Evolutionary conservation across 2,329 filamentous ascomycete genomes (phyloP).

Genomic region (Neopestalotiopsis rosae): DNA sequence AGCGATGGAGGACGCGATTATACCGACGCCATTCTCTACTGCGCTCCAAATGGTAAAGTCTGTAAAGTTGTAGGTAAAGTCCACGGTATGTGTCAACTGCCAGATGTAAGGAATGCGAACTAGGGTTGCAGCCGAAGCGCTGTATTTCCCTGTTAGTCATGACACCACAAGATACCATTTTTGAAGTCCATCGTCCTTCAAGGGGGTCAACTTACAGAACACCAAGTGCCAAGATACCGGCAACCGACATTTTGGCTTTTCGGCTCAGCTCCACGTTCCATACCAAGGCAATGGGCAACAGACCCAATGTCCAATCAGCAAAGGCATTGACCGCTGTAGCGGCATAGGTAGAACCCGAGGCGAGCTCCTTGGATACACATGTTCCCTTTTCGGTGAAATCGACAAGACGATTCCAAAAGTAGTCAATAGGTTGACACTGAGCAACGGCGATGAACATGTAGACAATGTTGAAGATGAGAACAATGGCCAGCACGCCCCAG

Average conservation of each 20-base stretch:
- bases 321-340: slow-evolving; percentile 39
- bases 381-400: slow-evolving; percentile 31
- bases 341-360: slow-evolving; percentile 40
- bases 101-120: slow-evolving; percentile 49
- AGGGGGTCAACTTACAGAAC: slow-evolving; percentile 39
- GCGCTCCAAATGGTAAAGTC: slow-evolving; percentile 51
- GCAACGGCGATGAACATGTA: slow-evolving; percentile 44
- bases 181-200: too few relatives aligned
- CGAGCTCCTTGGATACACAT: slow-evolving; percentile 37
- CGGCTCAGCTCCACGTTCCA: slow-evolving; percentile 41
- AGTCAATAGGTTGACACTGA: slow-evolving; percentile 43
- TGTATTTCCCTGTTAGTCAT: slow-evolving; percentile 16
- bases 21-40: slow-evolving; percentile 46
- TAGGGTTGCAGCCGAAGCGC: slow-evolving; percentile 47
- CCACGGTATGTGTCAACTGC: slow-evolving; percentile 38
- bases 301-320: slow-evolving; percentile 42
- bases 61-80: slow-evolving; percentile 46
- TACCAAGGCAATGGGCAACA: slow-evolving; percentile 42
- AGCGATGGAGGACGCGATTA: slow-evolving; percentile 44
- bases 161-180: too few relatives aligned
- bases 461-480: slow-evolving; percentile 39
- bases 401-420: slow-evolving; percentile 44
- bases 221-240: slow-evolving; percentile 37
- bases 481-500: slow-evolving; percentile 35
- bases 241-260: slow-evolving; percentile 40